A percentile compares a stretch with the other conserved stretches of the same genome.
Conservation (phyloP, 768 basidiomycete species). For the Lentinula aciculospora region DNA sequence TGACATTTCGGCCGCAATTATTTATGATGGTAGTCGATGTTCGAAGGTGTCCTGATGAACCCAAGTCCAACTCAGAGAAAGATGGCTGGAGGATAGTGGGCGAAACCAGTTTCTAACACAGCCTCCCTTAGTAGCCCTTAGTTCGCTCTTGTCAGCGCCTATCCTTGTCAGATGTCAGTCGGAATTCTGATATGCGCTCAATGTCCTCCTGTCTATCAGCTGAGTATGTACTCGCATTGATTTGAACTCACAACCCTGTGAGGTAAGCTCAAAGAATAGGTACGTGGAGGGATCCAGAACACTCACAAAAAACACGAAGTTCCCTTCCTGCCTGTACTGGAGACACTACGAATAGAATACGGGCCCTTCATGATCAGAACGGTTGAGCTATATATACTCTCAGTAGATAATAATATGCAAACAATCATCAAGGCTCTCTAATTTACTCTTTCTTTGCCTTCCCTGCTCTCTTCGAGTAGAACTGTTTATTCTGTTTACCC, state of each 20-base stretch:
- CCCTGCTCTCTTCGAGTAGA: background rate
- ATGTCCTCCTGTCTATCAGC: no score
- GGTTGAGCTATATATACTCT: conserved; percentile 22
- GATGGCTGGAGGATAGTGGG: background rate
- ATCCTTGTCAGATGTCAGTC: background rate
- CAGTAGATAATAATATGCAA: no score
- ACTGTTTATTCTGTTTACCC: background rate
- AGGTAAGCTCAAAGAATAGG: no score
- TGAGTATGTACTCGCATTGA: no score
- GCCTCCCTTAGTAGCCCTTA: background rate
- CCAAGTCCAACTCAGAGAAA: background rate
- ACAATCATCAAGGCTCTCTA: no score
- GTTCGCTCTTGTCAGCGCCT: background rate
- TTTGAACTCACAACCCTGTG: no score
- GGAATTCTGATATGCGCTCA: no score
- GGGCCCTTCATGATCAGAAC: conserved; percentile 45
- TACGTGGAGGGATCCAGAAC: no score
- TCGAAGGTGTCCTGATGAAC: background rate
- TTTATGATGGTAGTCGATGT: background rate
- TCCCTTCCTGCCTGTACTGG: no score
- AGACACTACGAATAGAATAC: conserved; percentile 52
- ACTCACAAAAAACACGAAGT: no score
- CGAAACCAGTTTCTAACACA: background rate
- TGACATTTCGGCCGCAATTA: background rate
- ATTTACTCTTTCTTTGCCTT: background rate